Percentiles rank a stretch among this genome's conserved stretches.
Evolutionary conservation across 148 eudicot species (phyloP).

Genomic region (Rhododendron simsii): DNA sequence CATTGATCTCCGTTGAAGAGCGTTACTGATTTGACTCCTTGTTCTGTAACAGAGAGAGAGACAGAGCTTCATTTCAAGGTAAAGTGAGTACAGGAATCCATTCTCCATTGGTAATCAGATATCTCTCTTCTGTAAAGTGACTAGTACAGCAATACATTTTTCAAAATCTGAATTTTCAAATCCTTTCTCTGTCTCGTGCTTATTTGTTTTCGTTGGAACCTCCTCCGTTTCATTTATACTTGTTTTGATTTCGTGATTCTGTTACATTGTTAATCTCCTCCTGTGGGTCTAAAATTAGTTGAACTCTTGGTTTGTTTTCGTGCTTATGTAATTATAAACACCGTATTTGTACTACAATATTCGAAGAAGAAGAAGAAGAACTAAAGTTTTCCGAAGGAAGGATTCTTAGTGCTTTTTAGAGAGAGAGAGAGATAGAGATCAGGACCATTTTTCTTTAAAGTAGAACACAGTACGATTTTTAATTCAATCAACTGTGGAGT

Average conservation of each 20-base stretch:
- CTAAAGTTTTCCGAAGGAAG: background rate
- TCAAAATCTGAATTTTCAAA: background rate
- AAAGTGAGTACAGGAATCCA: background rate
- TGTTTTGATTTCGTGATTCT: background rate
- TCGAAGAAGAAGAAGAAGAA: background rate
- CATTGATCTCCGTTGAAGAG: background rate
- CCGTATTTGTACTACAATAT: background rate
- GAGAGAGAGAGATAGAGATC: slow-evolving; percentile 9
- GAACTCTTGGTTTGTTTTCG: background rate
- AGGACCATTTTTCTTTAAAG: background rate
- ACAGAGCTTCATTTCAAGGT: slow-evolving; percentile 3
- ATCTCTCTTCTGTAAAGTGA: background rate
- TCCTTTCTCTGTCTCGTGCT: background rate
- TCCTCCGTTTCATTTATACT: background rate
- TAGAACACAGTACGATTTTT: background rate
- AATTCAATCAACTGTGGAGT: background rate
- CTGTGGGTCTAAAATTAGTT: background rate
- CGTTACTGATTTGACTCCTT: background rate
- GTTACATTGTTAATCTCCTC: background rate
- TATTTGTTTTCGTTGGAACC: background rate
- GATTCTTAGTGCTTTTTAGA: background rate
- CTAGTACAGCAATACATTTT: background rate
- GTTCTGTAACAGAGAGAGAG: background rate
- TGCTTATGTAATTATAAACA: background rate
- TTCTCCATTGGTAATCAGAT: background rate